These are phyloP conservation scores for Heliocybe sulcata DNA, from an alignment of 1,284 basidiomycete species.

Conservation along the genomic window DNA sequence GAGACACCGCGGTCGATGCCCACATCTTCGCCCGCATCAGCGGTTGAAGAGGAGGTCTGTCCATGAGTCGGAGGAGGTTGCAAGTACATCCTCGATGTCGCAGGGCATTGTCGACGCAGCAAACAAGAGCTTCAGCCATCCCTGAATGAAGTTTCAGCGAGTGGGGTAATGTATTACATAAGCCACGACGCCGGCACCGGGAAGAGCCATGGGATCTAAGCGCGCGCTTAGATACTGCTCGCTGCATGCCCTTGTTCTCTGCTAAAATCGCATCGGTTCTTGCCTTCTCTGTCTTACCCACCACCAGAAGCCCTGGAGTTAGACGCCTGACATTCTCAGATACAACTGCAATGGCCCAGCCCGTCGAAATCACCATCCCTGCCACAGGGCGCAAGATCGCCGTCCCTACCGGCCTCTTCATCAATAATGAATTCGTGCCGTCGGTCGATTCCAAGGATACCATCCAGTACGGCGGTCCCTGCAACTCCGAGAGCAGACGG, in stretches of 20 bases:
- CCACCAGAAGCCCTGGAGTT: neutral
- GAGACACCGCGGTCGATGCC: no score
- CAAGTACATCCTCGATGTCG: neutral
- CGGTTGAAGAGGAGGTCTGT: neutral
- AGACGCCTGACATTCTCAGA: neutral
- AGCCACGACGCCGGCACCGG: no score
- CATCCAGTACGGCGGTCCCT: constrained; percentile 39
- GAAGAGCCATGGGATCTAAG: no score
- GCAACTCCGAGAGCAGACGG: constrained; percentile 7
- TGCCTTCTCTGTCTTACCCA: constrained; percentile 2
- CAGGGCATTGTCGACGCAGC: neutral
- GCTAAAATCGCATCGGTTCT: neutral
- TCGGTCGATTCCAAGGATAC: constrained; percentile 55
- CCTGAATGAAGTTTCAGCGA: no score
- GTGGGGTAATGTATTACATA: neutral
- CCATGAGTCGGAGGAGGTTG: neutral
- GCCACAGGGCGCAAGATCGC: constrained; percentile 42
- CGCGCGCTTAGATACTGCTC: no score
- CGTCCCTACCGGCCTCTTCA: constrained; percentile 82
- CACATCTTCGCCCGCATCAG: neutral
- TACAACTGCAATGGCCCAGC: constrained; percentile 15
- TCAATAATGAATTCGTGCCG: constrained; percentile 81
- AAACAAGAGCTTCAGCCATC: no score
- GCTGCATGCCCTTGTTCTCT: neutral
- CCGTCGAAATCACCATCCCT: constrained; percentile 19